phyloP scores from a whole-genome alignment of 108 stramenopile genomes.

The Heterococcus sp. region DNA sequence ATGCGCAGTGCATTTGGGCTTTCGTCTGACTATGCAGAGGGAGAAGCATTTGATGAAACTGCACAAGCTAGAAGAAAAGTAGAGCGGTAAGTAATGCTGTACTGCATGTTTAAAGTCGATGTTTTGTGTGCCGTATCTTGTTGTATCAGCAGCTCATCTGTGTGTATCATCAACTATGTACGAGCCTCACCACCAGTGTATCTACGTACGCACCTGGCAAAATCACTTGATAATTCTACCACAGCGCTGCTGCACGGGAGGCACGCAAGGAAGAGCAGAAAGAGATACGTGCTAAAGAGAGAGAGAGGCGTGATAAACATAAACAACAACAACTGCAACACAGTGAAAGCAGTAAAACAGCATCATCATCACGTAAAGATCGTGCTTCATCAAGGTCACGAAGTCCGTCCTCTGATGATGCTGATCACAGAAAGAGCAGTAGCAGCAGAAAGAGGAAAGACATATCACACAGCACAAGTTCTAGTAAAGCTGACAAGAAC shows the following conservation, averaged over 20 bases:
- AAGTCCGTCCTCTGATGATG: no score
- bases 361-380: no score
- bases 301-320: not conserved
- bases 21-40: conserved; percentile 47
- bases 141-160: not conserved
- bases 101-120: not conserved
- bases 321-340: not conserved
- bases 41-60: conserved; percentile 48
- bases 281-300: not conserved
- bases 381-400: no score
- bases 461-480: no score
- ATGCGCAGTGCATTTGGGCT: conserved; percentile 50
- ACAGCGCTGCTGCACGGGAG: not conserved
- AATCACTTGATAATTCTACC: not conserved
- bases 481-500: no score
- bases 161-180: not conserved
- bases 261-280: not conserved
- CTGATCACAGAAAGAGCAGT: no score
- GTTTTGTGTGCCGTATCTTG: not conserved
- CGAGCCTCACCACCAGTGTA: not conserved
- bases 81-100: conserved; percentile 8
- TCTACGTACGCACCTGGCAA: not conserved
- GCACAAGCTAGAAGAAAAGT: conserved; percentile 35
- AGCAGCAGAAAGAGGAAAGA: no score
- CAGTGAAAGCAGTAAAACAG: no score